Percentiles rank a stretch among this genome's conserved stretches.
Conservation (phyloP, 1,139 yeast genomes). For the Suhomyces wounanorum region DNA sequence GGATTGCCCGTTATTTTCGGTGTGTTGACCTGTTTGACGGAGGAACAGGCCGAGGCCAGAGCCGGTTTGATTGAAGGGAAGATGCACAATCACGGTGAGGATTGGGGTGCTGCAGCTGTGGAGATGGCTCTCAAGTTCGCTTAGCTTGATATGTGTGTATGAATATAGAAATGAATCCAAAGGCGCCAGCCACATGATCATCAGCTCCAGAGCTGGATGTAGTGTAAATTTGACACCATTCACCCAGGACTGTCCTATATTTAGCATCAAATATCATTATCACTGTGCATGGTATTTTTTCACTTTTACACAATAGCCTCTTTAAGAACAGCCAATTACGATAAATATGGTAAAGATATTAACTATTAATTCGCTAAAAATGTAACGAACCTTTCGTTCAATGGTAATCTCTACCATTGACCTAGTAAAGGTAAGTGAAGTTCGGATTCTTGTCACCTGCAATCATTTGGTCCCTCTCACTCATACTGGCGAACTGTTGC, state of each 20-base stretch:
- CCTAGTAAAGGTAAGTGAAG: constrained; percentile 45
- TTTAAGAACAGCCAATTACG: too few relatives aligned
- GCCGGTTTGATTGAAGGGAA: constrained; percentile 80
- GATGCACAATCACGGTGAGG: constrained; percentile 95
- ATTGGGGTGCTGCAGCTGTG: constrained; percentile 99
- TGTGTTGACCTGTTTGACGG: constrained; percentile 87
- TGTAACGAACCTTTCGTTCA: too few relatives aligned
- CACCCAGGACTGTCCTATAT: too few relatives aligned
- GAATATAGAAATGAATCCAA: not conserved
- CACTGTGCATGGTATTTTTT: too few relatives aligned
- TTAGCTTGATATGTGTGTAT: not conserved
- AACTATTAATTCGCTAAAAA: too few relatives aligned
- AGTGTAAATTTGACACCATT: too few relatives aligned
- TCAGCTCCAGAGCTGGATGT: too few relatives aligned
- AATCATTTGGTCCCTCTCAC: constrained; percentile 48
- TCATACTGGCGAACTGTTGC: constrained; percentile 45
- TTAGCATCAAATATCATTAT: too few relatives aligned
- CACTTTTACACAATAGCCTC: too few relatives aligned
- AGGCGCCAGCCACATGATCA: too few relatives aligned
- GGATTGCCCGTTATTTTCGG: constrained; percentile 88
- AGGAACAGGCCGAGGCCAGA: constrained; percentile 89
- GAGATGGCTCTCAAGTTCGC: constrained; percentile 75
- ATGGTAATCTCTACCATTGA: too few relatives aligned
- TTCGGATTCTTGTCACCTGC: constrained; percentile 71
- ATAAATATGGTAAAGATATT: too few relatives aligned